phyloP scores from a whole-genome alignment of 2,329 filamentous ascomycete species.

The Didymella keratinophila region DNA sequence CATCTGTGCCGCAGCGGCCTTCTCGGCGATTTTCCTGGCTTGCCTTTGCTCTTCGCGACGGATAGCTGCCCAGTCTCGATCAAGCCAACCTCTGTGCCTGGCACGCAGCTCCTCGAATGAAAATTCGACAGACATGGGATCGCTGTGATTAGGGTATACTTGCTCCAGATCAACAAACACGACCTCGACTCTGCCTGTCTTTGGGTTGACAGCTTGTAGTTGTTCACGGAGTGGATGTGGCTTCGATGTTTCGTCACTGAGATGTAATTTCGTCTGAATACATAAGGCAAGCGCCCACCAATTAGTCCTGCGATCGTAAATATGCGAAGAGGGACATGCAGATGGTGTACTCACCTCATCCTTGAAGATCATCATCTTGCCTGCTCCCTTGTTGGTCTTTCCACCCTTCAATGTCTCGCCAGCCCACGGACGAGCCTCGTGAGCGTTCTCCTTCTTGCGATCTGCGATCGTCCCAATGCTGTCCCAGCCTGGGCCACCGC shows the following conservation, averaged over 20 bases:
- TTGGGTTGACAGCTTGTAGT: slow-evolving; percentile 82
- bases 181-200: slow-evolving; percentile 82
- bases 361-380: slow-evolving; percentile 93
- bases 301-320: slow-evolving; percentile 82
- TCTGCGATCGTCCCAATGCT: slow-evolving; percentile 86
- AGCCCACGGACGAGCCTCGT: slow-evolving; percentile 87
- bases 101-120: slow-evolving; percentile 95
- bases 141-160: slow-evolving; percentile 80
- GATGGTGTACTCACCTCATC: slow-evolving; percentile 79
- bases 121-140: slow-evolving; percentile 72
- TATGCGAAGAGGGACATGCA: slow-evolving; percentile 50
- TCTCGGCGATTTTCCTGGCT: slow-evolving; percentile 38
- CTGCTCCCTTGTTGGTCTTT: slow-evolving; percentile 76
- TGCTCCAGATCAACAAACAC: slow-evolving; percentile 87
- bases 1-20: slow-evolving; percentile 21
- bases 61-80: slow-evolving; percentile 60
- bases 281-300: slow-evolving; percentile 60
- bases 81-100: slow-evolving; percentile 71
- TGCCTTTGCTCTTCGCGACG: slow-evolving; percentile 38
- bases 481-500: slow-evolving; percentile 81
- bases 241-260: slow-evolving; percentile 47
- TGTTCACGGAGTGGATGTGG: slow-evolving; percentile 75
- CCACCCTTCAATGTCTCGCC: slow-evolving; percentile 90
- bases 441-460: slow-evolving; percentile 90
- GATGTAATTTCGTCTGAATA: slow-evolving; percentile 59